phyloP scores from a whole-genome alignment of 2,329 filamentous ascomycete species.

The Cladosporium sp. region DNA sequence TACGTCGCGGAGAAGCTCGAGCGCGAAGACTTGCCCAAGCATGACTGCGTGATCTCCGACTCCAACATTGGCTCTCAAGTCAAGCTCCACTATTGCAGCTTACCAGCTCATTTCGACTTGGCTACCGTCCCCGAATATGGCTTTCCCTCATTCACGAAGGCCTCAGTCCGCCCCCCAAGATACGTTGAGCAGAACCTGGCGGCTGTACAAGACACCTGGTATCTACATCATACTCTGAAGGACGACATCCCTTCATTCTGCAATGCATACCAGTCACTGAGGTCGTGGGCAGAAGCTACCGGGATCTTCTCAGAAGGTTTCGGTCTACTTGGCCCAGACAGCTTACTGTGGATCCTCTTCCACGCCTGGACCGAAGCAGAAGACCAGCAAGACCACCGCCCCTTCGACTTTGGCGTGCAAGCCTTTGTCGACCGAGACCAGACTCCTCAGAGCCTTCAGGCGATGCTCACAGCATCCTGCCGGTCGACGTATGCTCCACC shows the following conservation, averaged over 20 bases:
- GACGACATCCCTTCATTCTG: neutral
- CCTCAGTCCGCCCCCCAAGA: neutral
- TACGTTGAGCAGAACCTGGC: neutral
- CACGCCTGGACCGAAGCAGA: neutral
- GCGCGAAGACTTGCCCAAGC: constrained; percentile 7
- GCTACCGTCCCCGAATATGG: neutral
- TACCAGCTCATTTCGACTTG: constrained; percentile 5
- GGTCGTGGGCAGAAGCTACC: constrained; percentile 3
- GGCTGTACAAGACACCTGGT: neutral
- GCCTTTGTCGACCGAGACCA: neutral
- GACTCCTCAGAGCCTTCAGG: neutral
- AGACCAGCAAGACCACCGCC: neutral
- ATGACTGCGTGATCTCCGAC: constrained; percentile 1
- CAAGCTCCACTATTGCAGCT: constrained; percentile 8
- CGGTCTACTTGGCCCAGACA: neutral
- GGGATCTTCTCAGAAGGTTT: constrained; percentile 9
- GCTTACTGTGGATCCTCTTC: constrained; percentile 5
- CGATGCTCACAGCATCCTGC: neutral
- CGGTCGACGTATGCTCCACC: neutral
- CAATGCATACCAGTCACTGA: neutral
- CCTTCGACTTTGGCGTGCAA: neutral
- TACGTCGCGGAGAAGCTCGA: constrained; percentile 15
- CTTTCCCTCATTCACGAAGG: neutral
- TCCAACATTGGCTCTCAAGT: neutral
- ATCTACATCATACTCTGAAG: neutral